These are phyloP conservation scores for Ascochyta lentis DNA, from an alignment of 2,329 filamentous ascomycete genomes.

Conservation along the genomic window DNA sequence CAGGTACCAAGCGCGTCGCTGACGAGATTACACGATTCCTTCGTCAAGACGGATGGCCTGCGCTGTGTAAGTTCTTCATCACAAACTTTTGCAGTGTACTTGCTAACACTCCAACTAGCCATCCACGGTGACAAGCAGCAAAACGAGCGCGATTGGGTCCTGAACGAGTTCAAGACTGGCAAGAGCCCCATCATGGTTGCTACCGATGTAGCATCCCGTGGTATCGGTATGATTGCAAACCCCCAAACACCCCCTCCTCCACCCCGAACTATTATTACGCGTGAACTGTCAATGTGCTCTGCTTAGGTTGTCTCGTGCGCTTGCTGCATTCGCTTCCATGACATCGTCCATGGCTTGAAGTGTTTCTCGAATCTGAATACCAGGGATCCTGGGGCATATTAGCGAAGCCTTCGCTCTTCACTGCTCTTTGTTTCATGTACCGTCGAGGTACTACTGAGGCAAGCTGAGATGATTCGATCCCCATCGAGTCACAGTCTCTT, in stretches of 20 bases:
- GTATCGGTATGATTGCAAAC: constrained; percentile 96
- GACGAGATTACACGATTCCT: constrained; percentile 98
- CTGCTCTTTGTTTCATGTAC: constrained; percentile 73
- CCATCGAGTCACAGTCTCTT: constrained; percentile 69
- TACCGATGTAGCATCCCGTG: constrained; percentile 99
- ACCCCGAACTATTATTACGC: constrained; percentile 56
- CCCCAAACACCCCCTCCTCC: constrained; percentile 53
- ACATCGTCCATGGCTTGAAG: constrained; percentile 87
- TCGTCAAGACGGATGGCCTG: constrained; percentile 97
- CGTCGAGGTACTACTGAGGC: constrained; percentile 72
- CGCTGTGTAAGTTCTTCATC: constrained; percentile 73
- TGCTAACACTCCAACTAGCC: constrained; percentile 63
- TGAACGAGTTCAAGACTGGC: constrained; percentile 99
- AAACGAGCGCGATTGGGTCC: constrained; percentile 98
- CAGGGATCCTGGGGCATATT: constrained; percentile 87
- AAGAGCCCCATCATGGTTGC: constrained; percentile 99
- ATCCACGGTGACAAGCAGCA: constrained; percentile 99
- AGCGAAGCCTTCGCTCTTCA: constrained; percentile 74
- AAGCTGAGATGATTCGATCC: constrained; percentile 80
- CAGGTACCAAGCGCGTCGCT: constrained; percentile 83
- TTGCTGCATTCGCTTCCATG: constrained; percentile 76
- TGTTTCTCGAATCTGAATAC: constrained; percentile 82
- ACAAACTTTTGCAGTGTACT: constrained; percentile 7
- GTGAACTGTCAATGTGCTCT: constrained; percentile 77
- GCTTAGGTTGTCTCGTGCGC: constrained; percentile 88